Evolutionary conservation across 371 early-diverging fungal species (phyloP).

Genomic region (Mucor velutinosus): DNA sequence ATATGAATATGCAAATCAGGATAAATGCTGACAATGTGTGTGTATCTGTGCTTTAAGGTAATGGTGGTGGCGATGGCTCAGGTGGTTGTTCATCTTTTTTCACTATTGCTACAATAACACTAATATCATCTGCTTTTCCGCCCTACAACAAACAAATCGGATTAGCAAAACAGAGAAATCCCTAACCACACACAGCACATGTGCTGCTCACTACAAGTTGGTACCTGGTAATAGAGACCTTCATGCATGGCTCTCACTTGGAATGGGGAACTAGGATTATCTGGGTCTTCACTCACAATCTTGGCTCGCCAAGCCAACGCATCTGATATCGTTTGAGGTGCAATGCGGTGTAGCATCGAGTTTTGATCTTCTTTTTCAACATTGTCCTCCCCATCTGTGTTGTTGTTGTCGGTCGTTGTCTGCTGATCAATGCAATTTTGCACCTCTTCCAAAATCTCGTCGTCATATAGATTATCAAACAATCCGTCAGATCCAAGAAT

Average conservation of each 20-base stretch:
- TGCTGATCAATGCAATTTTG: conserved; percentile 34
- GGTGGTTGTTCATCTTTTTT: conserved; percentile 26
- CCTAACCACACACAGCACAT: background rate
- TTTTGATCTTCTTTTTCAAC: background rate
- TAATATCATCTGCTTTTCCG: conserved; percentile 83
- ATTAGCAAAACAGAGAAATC: background rate
- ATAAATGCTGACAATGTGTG: background rate
- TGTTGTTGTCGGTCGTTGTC: background rate
- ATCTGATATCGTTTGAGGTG: conserved; percentile 73
- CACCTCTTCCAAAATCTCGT: conserved; percentile 68
- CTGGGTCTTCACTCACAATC: conserved; percentile 73
- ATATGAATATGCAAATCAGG: conserved; percentile 8
- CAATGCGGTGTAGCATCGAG: conserved; percentile 41
- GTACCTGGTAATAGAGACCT: conserved; percentile 65
- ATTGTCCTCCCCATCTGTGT: conserved; percentile 49
- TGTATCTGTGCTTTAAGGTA: conserved; percentile 9
- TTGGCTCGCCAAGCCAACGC: conserved; percentile 75
- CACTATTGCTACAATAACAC: conserved; percentile 73
- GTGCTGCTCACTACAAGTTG: background rate
- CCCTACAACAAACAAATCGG: conserved; percentile 56
- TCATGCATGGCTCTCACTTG: conserved; percentile 75
- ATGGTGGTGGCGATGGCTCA: conserved; percentile 28
- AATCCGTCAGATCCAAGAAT: conserved; percentile 77
- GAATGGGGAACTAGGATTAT: conserved; percentile 78
- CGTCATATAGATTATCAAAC: conserved; percentile 81